Base-by-base conservation (phyloP, 164 flowering plant genomes). In the Houttuynia cordata region DNA sequence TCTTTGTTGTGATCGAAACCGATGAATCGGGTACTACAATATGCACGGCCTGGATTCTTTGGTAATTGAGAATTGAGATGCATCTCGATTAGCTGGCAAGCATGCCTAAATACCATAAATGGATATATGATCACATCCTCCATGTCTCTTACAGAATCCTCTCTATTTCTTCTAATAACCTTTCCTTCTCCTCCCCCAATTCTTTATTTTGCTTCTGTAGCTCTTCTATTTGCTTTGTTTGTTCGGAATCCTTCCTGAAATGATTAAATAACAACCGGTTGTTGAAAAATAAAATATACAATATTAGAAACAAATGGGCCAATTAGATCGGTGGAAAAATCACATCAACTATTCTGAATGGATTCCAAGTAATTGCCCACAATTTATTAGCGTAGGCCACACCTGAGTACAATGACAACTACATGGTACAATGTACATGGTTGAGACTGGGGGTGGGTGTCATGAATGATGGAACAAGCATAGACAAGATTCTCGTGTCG, bases 181-280 rank as follows among this genome's bases (percentile, higher is more conserved):
- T 77, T 63, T 85, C 95, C 57, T 85, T 87, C 63, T 85, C 89
- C 7, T 79, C 81, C 1, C 24, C 57, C 67, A 87, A 56, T 5
- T 83, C 95, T 56, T 85, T 78, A 7, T 85, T 87, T 72, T 79
- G 80, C 73, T 78, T 83, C 70, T 85, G 86, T 51, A 87, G 84
- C 65, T 83, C 95, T 71, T 87, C 94, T 66, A 87, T 85, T 64
- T 87, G 95, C 65, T 81, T 87, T 14, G 95, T 87, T 70, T 85
- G 95, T 61, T 87, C 95, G 19, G 95, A 85, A 67, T 87, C 95
- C 79, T 87, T 87, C 74, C 95, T 87, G 82, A 65, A 71, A 74
- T 17, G 17, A 45, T 3, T 45, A 0, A 14, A 17, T 10, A 12
- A 45, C 17, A 12, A 45, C 49, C 14, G 49, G 0, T 14, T 3